A percentile compares a stretch with the other conserved stretches of the same genome.
phyloP scores from a whole-genome alignment of 2,329 filamentous ascomycete genomes.

The Colletotrichum ledebouriae region DNA sequence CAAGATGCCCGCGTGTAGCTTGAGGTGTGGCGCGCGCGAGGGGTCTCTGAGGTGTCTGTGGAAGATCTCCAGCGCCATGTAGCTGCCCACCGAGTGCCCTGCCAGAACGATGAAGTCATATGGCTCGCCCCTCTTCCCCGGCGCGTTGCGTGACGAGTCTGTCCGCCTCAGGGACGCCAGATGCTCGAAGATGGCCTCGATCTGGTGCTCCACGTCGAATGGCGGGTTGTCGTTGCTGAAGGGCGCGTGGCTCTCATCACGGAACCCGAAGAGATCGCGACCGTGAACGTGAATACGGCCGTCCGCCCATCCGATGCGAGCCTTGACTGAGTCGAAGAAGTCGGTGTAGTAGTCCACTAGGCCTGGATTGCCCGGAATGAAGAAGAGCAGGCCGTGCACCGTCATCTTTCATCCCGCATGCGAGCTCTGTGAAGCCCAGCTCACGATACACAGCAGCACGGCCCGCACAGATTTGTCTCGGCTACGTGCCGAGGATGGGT shows the following conservation, averaged over 20 bases:
- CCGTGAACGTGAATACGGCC: slow-evolving; percentile 68
- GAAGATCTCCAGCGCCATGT: slow-evolving; percentile 78
- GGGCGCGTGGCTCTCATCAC: slow-evolving; percentile 64
- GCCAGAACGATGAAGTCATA: slow-evolving; percentile 75
- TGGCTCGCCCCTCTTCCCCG: slow-evolving; percentile 50
- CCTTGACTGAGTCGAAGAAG: slow-evolving; percentile 68
- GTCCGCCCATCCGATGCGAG: slow-evolving; percentile 38
- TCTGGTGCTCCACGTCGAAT: slow-evolving; percentile 67
- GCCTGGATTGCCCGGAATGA: slow-evolving; percentile 83
- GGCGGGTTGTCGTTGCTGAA: slow-evolving; percentile 59
- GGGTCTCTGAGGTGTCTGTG: slow-evolving; percentile 63
- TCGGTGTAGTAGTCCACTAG: slow-evolving; percentile 79
- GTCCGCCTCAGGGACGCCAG: slow-evolving; percentile 51
- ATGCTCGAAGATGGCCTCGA: slow-evolving; percentile 58
- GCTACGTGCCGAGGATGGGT: slow-evolving; percentile 11
- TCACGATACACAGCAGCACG: slow-evolving; percentile 38
- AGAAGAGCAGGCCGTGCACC: slow-evolving; percentile 71
- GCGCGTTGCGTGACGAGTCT: slow-evolving; percentile 45
- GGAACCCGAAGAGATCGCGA: slow-evolving; percentile 70
- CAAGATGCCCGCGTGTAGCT: slow-evolving; percentile 68
- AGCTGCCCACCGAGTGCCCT: slow-evolving; percentile 81
- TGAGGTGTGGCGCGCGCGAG: slow-evolving; percentile 52
- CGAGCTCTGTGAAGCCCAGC: slow-evolving; percentile 15
- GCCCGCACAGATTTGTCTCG: slow-evolving; percentile 31
- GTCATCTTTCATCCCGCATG: slow-evolving; percentile 13